Base-by-base conservation (phyloP, 345 rosid species). In the Bretschneidera sinensis region DNA sequence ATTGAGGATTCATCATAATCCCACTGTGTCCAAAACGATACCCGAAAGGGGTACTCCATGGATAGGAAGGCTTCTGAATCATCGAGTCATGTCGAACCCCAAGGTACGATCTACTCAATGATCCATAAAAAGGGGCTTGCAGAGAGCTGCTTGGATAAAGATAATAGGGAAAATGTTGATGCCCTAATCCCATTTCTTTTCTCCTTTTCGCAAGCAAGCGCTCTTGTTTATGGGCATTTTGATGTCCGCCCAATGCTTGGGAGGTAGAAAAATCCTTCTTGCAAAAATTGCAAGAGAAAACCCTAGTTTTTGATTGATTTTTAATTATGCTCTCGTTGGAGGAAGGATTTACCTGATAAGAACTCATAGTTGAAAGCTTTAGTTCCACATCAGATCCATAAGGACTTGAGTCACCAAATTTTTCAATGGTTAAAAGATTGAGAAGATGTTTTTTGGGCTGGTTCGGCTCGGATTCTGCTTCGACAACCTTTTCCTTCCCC, bases 161-260 rank as follows among this genome's bases (percentile, higher is more conserved):
- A 24, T 60, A 57, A 23, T 59, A 67, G 55, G 70, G 45, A 11
- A 48, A 67, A 9, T 24, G 49, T 9, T 17, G 61, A 54, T 54
- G 58, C 45, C 62, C 62, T 25, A 62, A 35, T 4, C 63, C 75
- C 55, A 64, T 57, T 25, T 71, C 74, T 28, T 75, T 72, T 1
- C 73, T 65, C 21, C 61, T 68, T 54, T 82, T 79, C 6, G 74
- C 83, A 0, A 70, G 6, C 0, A 70, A 69, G 4, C 80, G 65
- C 56, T 83, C 88, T 49, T 67, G 74, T 48, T 80, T 83, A 28
- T 83, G 85, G 0, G 77, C 83, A 24, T 83, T 80, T 52, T 80
- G 83, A 24, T 83, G 85, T 0, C 83, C 85, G 0, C 83, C 85
- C 0, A 83, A 35, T 0, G 85, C 83, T 51, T 79, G 81, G 5